Evolutionary conservation across 169 alveolate genomes (phyloP), one percentile per base, ranked within the genome.

Genomic region (Plasmodium vinckei): DNA sequence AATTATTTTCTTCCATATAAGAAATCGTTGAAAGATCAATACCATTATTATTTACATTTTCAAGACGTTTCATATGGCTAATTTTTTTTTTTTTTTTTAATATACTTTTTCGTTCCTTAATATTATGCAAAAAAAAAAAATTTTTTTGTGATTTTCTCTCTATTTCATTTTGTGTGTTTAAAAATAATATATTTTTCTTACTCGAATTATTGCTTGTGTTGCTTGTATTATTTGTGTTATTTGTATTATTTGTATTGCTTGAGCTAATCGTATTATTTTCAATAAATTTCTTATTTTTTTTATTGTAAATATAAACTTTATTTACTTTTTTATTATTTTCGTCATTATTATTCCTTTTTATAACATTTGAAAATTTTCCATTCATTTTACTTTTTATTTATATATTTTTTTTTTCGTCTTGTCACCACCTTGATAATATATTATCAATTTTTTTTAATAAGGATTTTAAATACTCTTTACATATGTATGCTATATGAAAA

Each of bases 81-180:
- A 46, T 49, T 79, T 79, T 63, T 77, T 73, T 77, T 33, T 33
- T 33, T 79, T 79, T 79, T 79, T 79, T 79, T 79, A 65, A 33
- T 65, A 27, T 79, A 23, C 21, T 9, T 79, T 65, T 60, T 19
- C 46, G 47, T 60, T 79, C 73, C 51, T 10, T 25, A 53, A 51
- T 70, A 49, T n/a, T 72, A 59, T 49, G 77, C 17, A 65, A 23
- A 60, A 25, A 15, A 15, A 5, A 46, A 39, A 44, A 21, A 15
- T 59, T 59, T 23, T 27, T 23, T 33, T 21, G 46, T 47, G n/a
- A 23, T 47, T 72, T 57, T 57, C 46, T 72, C 46, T 69, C 72
- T 51, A 64, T 53, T 17, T 79, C 79, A 47, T 49, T 79, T 69
- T 63, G 77, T 57, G 89, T 59, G 42, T 54, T 59, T 15, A 65